Evolutionary conservation across 768 basidiomycete species (phyloP), one percentile per base, ranked within the genome.

Genomic region (Boletus barrowsii): DNA sequence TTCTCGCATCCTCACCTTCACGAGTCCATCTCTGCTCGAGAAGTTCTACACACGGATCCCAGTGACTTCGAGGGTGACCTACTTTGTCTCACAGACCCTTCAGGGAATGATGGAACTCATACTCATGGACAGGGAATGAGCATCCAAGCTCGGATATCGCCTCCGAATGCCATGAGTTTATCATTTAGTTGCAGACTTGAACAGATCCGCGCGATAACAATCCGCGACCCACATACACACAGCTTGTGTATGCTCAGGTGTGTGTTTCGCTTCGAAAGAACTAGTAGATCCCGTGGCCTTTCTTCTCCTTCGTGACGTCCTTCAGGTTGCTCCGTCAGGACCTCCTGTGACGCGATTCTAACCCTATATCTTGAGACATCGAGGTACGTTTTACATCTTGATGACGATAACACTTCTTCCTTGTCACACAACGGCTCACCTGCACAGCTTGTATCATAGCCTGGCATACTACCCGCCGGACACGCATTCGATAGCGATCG

Each of bases 241-340:
- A 72, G 71, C 67, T 62, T 62, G 70, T 65, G 53, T 70, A 75
- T 66, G 63, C 66, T 47, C 68, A 73, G 71, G 75, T 74, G 39
- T 47, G 68, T 47, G 68, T 62, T 37, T 55, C 53, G 57, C 62
- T 59, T 56, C 42, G 42, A 59, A 58, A 41, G 58, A 58, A 56
- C 58, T 53, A 57, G 51, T 53, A 57, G 51, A 57, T 49, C 63
- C 60, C 60, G 61, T 56, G 55, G 42, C 30, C 36, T 24, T 70
- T 55, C 57, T 70, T 57, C 63, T 72, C 11, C 65, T 73, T 29
- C 63, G 68, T 44, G 72, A 70, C 47, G 66, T 74, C 20, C 67
- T 68, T 52, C 58, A 68, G 35, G 54, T 64, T 49, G 30, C 59
- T 22, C 60, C 66, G 33, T 58, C 55, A 32, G 68, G 70, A 62